These are phyloP conservation scores for Ganoderma multipileum DNA, from an alignment of 1,284 basidiomycete genomes.

Conservation along the genomic window DNA sequence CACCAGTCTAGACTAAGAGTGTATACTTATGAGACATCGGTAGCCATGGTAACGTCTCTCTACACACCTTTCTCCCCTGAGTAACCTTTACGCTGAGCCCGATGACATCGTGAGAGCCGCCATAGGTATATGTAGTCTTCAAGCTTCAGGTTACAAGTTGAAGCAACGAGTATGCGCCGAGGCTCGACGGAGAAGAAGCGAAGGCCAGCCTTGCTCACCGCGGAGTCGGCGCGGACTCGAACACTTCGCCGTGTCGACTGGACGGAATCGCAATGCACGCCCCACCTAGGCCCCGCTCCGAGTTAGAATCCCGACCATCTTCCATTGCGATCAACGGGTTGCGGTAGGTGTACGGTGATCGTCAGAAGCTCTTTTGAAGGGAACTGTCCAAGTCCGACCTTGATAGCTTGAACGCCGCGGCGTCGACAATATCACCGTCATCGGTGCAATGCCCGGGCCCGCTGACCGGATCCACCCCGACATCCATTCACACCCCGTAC, in stretches of 20 bases:
- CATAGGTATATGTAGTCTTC: background rate
- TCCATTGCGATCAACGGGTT: background rate
- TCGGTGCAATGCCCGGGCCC: background rate
- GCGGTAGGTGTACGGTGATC: background rate
- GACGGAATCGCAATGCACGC: background rate
- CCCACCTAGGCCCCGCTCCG: background rate
- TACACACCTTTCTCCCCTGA: background rate
- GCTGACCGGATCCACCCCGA: background rate
- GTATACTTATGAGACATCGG: background rate
- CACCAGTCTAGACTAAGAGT: background rate
- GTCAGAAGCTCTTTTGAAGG: background rate
- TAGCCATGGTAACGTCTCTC: background rate
- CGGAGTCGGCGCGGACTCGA: background rate
- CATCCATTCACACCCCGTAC: background rate
- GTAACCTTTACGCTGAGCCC: background rate
- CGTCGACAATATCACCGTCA: too few relatives aligned
- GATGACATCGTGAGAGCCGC: background rate
- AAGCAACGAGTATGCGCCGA: background rate
- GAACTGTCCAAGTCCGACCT: background rate
- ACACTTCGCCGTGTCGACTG: background rate
- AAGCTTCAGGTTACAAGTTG: background rate
- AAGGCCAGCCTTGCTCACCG: background rate
- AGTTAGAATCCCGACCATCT: background rate
- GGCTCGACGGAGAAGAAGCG: background rate
- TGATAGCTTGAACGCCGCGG: too few relatives aligned